Base-by-base conservation (phyloP, 2,329 filamentous ascomycete species). In the Sarocladiaceae sp. region DNA sequence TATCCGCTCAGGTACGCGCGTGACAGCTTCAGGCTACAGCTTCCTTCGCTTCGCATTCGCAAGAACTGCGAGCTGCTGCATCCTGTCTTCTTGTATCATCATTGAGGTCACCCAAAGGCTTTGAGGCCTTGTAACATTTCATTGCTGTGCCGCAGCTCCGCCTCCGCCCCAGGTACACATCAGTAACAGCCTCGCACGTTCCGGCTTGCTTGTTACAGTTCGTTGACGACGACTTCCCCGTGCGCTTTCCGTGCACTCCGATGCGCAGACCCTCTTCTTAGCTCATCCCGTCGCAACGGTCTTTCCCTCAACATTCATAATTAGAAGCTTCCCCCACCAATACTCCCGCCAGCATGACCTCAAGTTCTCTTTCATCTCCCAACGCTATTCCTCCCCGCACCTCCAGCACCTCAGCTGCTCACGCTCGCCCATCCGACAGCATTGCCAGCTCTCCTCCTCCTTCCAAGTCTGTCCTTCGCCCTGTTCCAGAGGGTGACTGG, bases 341-440 rank as follows among this genome's bases (percentile, higher is more conserved):
- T 31, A 17, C 44, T 48, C n/a, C 18, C 17, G 44, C 44, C 8
- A 48, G 17, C 47, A 50, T 50, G 47, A 37, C 13, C 33, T 37
- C 47, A 23, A 50, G 31, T 23, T 18, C 37, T 12, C 59, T 66
- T 42, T 53, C 64, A 36, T 67, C 68, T 10, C 84, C 85, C 51
- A 84, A 82, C 66, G 76, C 78, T 33, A 90, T 91, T 52, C 87
- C 88, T 18, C 84, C 85, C 3, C 80, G 88, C 56, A 90, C 84
- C 28, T 48, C 44, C 25, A 48, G 44, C 42, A 90, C 87, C 52
- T 88, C 86, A 1, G 83, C 80, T 53, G 59, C 59, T 25, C 62
- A 63, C 31, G 49, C 60, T 26, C 46, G 58, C 47, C 57, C 53
- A 26, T 49, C 55, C 51, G 61, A 60, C 60, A 51, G 52, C 47